phyloP scores from a whole-genome alignment of 2,329 filamentous ascomycete species.

The Diaporthe amygdali region DNA sequence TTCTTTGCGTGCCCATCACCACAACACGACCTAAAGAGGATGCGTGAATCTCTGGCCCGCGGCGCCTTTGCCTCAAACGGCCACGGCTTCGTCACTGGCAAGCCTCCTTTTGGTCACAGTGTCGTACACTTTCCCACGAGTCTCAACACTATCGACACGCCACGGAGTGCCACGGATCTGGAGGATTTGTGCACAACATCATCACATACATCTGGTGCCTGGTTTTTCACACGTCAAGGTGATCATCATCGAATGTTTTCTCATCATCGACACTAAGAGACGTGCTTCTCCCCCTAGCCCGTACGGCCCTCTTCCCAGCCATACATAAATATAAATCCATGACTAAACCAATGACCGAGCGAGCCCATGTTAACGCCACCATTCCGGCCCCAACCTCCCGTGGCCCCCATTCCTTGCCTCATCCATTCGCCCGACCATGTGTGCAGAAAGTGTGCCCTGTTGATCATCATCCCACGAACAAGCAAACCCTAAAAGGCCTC shows the following conservation, averaged over 20 bases:
- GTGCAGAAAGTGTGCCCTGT: conserved; percentile 7
- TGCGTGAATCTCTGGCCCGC: neutral
- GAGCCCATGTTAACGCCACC: neutral
- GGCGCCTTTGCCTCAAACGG: neutral
- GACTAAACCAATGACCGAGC: neutral
- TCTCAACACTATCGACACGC: conserved; percentile 18
- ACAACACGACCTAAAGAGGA: neutral
- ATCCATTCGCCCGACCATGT: neutral
- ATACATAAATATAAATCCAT: neutral
- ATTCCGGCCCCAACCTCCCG: neutral
- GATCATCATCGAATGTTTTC: neutral
- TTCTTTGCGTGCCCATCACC: neutral
- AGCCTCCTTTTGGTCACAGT: neutral
- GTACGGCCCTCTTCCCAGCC: neutral
- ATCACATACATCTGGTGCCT: neutral
- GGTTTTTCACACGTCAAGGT: neutral
- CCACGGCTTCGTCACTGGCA: neutral
- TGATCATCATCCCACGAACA: neutral
- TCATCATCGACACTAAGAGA: neutral
- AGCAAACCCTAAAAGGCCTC: conserved; percentile 1
- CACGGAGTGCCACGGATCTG: conserved; percentile 3
- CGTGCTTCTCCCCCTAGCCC: neutral
- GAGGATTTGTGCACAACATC: neutral
- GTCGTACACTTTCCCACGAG: neutral
- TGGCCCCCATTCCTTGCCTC: neutral